These are phyloP conservation scores for Fusarium buxicola DNA, from an alignment of 2,329 filamentous ascomycete species.

Conservation along the genomic window DNA sequence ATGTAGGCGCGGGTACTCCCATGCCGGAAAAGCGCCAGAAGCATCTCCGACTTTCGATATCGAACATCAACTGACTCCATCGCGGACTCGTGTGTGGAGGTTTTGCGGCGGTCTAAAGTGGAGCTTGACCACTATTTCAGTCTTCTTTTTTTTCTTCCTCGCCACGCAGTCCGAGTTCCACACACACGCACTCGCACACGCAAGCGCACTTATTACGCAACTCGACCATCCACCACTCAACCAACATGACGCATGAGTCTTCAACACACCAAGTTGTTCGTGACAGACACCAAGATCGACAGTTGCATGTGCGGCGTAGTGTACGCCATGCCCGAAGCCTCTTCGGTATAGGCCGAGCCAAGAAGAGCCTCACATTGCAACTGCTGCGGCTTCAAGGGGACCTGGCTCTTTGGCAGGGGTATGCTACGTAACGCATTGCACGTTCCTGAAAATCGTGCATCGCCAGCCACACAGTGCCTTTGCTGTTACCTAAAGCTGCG, in stretches of 20 bases:
- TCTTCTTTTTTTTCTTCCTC: conserved; percentile 20
- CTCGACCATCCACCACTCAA: conserved; percentile 20
- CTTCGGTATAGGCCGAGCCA: conserved; percentile 31
- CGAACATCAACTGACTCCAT: conserved; percentile 19
- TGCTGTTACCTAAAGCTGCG: conserved; percentile 34
- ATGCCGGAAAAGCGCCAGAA: conserved; percentile 32
- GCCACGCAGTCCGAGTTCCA: conserved; percentile 30
- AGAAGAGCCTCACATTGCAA: conserved; percentile 30
- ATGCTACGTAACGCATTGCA: conserved; percentile 35
- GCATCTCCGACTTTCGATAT: conserved; percentile 21
- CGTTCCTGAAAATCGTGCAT: conserved; percentile 42
- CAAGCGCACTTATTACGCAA: conserved; percentile 14
- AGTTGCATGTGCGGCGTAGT: conserved; percentile 9
- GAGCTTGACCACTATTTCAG: conserved; percentile 20
- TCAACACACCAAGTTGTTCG: conserved; percentile 13
- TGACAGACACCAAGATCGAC: conserved; percentile 21
- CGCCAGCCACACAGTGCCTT: conserved; percentile 27
- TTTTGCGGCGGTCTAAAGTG: conserved; percentile 31
- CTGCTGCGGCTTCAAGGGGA: conserved; percentile 26
- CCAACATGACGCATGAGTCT: conserved; percentile 13
- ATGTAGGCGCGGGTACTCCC: conserved; percentile 29
- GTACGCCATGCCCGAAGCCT: conserved; percentile 17
- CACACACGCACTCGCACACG: conserved; percentile 6
- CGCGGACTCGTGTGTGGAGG: conserved; percentile 13
- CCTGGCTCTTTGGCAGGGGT: conserved; percentile 16